Evolutionary conservation across 352 stramenopile genomes (phyloP).

Genomic region (Phytophthora boehmeriae): DNA sequence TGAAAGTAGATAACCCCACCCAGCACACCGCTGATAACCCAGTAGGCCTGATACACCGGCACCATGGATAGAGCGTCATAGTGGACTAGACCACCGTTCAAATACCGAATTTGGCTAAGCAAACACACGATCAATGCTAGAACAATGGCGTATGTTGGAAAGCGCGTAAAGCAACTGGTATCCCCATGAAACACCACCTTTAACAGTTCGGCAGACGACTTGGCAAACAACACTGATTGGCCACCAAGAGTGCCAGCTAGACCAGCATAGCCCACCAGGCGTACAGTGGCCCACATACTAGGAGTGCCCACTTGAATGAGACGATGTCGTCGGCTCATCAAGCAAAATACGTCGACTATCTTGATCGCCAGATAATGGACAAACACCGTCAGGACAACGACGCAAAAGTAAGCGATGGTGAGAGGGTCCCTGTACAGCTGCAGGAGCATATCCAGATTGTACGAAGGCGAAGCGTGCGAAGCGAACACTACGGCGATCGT

Average conservation of each 20-base stretch:
- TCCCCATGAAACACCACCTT: conserved; percentile 76
- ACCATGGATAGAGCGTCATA: conserved; percentile 88
- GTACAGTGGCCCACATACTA: conserved; percentile 64
- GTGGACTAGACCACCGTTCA: conserved; percentile 77
- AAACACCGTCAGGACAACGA: conserved; percentile 36
- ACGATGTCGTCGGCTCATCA: conserved; percentile 77
- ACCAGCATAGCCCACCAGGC: conserved; percentile 79
- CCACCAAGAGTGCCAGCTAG: conserved; percentile 80
- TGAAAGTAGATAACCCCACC: conserved; percentile 93
- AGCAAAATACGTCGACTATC: conserved; percentile 65
- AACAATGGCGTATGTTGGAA: conserved; percentile 70
- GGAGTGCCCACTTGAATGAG: conserved; percentile 75
- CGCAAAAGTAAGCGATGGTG: conserved; percentile 65
- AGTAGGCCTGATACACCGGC: conserved; percentile 89
- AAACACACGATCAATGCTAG: conserved; percentile 69
- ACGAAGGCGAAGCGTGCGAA: conserved; percentile 83
- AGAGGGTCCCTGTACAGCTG: conserved; percentile 77
- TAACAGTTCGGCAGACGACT: conserved; percentile 79
- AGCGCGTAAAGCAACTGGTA: conserved; percentile 55
- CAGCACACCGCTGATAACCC: conserved; percentile 89
- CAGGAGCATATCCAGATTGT: conserved; percentile 82
- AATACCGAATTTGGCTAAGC: conserved; percentile 76
- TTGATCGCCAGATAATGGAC: conserved; percentile 71
- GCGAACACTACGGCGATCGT: conserved; percentile 87
- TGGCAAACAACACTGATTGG: conserved; percentile 87